Conservation (phyloP, 352 stramenopile species). For the Phytophthora pini region DNA sequence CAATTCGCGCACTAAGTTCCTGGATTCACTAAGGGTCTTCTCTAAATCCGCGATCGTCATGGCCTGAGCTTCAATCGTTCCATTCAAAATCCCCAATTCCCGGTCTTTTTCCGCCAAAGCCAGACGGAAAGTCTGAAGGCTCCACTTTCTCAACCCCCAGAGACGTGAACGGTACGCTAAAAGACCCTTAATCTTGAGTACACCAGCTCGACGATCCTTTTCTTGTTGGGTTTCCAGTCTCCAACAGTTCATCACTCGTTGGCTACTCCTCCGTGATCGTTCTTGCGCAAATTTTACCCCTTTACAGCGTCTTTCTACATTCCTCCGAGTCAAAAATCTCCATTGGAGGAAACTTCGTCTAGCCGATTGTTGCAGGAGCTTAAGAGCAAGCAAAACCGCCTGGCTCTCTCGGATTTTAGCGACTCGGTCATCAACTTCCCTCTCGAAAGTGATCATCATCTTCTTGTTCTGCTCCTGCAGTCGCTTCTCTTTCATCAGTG, state of each 20-base stretch:
- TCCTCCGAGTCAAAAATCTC: conserved; percentile 6
- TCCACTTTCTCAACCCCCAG: conserved; percentile 28
- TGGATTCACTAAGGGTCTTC: conserved; percentile 1
- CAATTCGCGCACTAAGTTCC: neutral
- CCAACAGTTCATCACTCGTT: conserved; percentile 22
- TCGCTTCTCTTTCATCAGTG: conserved; percentile 8
- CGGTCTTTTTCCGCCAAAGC: conserved; percentile 19
- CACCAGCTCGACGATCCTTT: conserved; percentile 5
- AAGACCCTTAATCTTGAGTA: conserved; percentile 10
- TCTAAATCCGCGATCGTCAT: conserved; percentile 20
- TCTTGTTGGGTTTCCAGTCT: neutral
- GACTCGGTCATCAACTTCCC: conserved; percentile 14
- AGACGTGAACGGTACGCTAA: conserved; percentile 8
- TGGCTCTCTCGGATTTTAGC: conserved; percentile 23
- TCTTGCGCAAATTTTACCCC: neutral
- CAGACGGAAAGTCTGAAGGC: conserved; percentile 22
- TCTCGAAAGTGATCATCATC: conserved; percentile 16
- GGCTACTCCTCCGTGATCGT: neutral
- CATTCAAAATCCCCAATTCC: conserved; percentile 1
- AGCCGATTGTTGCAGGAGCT: conserved; percentile 26
- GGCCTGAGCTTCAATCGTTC: conserved; percentile 2
- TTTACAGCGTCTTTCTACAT: conserved; percentile 10
- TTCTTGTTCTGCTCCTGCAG: conserved; percentile 19
- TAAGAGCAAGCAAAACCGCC: conserved; percentile 20
- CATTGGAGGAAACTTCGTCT: conserved; percentile 23